These are phyloP conservation scores for Kwoniella pini DNA, from an alignment of 768 basidiomycete species.

Conservation along the genomic window DNA sequence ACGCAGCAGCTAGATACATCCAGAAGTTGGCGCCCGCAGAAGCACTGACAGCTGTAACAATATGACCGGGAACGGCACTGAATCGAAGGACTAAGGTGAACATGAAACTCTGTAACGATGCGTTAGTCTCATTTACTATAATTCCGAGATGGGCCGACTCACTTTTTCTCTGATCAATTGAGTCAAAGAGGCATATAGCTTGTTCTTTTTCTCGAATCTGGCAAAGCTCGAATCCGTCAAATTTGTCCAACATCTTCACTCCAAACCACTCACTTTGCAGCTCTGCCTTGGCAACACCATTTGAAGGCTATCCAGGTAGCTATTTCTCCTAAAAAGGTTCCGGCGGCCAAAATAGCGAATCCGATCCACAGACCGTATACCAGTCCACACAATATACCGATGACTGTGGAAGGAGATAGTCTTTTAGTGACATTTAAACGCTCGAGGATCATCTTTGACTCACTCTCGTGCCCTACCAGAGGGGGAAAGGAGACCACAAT, in stretches of 20 bases:
- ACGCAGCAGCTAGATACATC: slow-evolving; percentile 46
- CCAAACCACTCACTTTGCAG: slow-evolving; percentile 37
- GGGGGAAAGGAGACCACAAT: slow-evolving; percentile 49
- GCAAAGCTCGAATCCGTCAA: neutral
- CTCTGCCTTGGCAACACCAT: slow-evolving; percentile 45
- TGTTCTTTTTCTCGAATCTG: slow-evolving; percentile 52
- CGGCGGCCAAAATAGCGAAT: slow-evolving; percentile 48
- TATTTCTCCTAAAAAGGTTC: slow-evolving; percentile 51
- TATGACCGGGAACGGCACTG: slow-evolving; percentile 51
- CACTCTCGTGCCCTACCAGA: slow-evolving; percentile 44
- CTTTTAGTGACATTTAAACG: neutral
- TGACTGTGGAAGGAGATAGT: slow-evolving; percentile 19
- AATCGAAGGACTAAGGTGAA: slow-evolving; percentile 52
- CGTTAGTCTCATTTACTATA: slow-evolving; percentile 1
- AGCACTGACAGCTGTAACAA: slow-evolving; percentile 50
- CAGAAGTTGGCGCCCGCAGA: slow-evolving; percentile 50
- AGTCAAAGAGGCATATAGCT: slow-evolving; percentile 48
- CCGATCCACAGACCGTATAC: slow-evolving; percentile 47
- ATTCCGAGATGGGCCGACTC: neutral
- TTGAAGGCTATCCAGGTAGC: slow-evolving; percentile 51
- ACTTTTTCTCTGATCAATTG: slow-evolving; percentile 50
- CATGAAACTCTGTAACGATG: slow-evolving; percentile 42
- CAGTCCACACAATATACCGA: slow-evolving; percentile 48
- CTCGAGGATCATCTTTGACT: slow-evolving; percentile 1
- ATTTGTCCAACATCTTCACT: neutral